Percentiles rank a stretch among this genome's conserved stretches.
Evolutionary conservation across 2,329 filamentous ascomycete species (phyloP).

Genomic region (Esteya vermicola): DNA sequence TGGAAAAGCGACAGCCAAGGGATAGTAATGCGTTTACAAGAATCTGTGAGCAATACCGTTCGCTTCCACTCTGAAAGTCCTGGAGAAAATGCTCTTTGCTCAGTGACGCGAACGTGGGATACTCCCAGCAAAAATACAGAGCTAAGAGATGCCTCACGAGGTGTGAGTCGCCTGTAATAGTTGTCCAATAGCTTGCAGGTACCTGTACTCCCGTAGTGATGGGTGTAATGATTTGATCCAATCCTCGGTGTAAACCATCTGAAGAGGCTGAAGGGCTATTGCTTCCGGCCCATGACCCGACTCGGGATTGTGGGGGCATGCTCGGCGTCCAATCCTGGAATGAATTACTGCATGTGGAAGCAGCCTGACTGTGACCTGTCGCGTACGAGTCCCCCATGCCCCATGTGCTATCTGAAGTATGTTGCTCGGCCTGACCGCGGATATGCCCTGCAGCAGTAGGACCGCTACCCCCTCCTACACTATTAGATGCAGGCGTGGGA

Average conservation of each 20-base stretch:
- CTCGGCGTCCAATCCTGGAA: slow-evolving; percentile 30
- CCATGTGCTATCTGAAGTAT: slow-evolving; percentile 28
- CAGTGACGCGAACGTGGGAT: slow-evolving; percentile 59
- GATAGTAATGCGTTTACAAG: slow-evolving; percentile 52
- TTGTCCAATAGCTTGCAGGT: slow-evolving; percentile 40
- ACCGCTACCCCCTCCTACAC: slow-evolving; percentile 17
- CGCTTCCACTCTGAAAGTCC: slow-evolving; percentile 46
- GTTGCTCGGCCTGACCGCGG: slow-evolving; percentile 20
- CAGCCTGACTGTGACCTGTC: slow-evolving; percentile 26
- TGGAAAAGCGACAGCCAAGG: slow-evolving; percentile 55
- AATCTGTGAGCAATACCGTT: slow-evolving; percentile 53
- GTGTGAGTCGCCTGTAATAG: slow-evolving; percentile 38
- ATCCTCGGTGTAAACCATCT: slow-evolving; percentile 19
- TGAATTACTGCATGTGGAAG: slow-evolving; percentile 31
- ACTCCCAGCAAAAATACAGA: slow-evolving; percentile 63
- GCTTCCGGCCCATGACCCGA: slow-evolving; percentile 36
- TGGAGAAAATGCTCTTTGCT: slow-evolving; percentile 57
- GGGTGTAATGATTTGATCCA: slow-evolving; percentile 35
- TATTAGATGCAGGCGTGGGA: slow-evolving; percentile 15
- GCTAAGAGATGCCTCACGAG: slow-evolving; percentile 50
- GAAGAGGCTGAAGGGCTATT: slow-evolving; percentile 17
- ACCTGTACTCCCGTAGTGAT: slow-evolving; percentile 28
- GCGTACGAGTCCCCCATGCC: slow-evolving; percentile 23
- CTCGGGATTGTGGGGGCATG: slow-evolving; percentile 27
- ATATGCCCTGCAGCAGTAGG: slow-evolving; percentile 13